Evolutionary conservation across 208 protist genomes (phyloP).

Genomic region (Trichomonas vaginalis): DNA sequence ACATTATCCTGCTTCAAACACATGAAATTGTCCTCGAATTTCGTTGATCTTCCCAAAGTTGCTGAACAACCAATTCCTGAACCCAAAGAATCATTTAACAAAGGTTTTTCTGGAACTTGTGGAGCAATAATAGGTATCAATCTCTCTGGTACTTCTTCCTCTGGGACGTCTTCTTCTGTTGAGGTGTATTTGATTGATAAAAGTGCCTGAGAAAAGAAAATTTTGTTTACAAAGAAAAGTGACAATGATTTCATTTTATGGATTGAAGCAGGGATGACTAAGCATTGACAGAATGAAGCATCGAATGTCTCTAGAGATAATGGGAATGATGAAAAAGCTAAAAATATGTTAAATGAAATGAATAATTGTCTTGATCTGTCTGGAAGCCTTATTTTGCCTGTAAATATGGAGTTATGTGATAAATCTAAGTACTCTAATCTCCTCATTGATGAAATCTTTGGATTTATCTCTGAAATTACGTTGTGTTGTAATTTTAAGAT

Average conservation of each 20-base stretch:
- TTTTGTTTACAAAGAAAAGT: background rate
- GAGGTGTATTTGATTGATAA: background rate
- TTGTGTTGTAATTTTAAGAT: background rate
- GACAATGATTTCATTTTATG: background rate
- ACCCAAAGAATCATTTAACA: background rate
- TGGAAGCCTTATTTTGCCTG: background rate
- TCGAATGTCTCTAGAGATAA: background rate
- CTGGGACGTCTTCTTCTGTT: background rate
- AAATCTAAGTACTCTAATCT: background rate
- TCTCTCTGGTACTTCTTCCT: background rate
- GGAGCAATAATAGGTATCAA: background rate
- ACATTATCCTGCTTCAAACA: background rate
- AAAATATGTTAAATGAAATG: background rate
- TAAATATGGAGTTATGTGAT: background rate
- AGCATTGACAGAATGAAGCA: background rate
- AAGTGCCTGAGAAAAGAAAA: background rate
- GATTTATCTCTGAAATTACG: background rate
- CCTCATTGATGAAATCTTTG: background rate
- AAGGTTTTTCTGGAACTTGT: background rate
- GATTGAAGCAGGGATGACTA: background rate
- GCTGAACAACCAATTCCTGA: background rate
- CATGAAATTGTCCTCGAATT: conserved; percentile 8
- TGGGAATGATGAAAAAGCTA: background rate
- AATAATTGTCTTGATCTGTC: background rate
- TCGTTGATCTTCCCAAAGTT: background rate